Evolutionary conservation across 495 filamentous ascomycete genomes (phyloP), one percentile per base, ranked within the genome.

Genomic region (Filosporella fistucella): DNA sequence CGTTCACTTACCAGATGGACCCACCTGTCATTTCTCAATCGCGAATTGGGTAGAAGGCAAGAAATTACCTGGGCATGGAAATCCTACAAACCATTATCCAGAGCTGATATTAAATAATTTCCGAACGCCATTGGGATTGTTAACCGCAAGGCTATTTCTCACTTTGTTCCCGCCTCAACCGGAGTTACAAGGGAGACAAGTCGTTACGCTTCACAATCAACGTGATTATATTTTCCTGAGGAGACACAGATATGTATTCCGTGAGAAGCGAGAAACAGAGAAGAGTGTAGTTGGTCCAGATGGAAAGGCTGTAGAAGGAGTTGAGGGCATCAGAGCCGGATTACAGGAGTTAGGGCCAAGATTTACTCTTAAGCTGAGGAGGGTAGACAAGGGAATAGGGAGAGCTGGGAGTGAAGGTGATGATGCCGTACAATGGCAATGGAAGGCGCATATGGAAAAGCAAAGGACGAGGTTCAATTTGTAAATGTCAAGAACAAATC

Each of bases 91-190:
- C 32, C 91, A 96, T 66, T 89, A 82, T 53, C 93, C 91, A 3
- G 93, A 98, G 66, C 76, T 98, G 32, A 87, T 96, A 39, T 76
- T 98, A 28, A 96, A 96, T 65, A 90, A 91, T 61, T 98, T 98
- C 72, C 80, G 88, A 55, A 98, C 94, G 0, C 89, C 93, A 0
- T 71, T 98, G 9, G 94, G 94, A 63, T 70, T 95, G 4, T 72
- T 95, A n/a, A 89, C 88, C 0, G 93, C 90, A 10, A 83, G 87
- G 52, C 71, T 95, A 1, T 91, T 97, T 74, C 77, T 84, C 50
- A 79, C 78, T 0, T 65, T 96, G 30, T 96, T 93, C 69, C 91
- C 91, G 1, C 72, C 83, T 2, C 77, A 81, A 43, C 90, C 93
- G 3, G 88, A 98, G 47, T 66, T 96, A 2, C 69, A 77, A 21